Base-by-base conservation (phyloP, 2,329 filamentous ascomycete genomes). In the Trichoderma pleuroti region DNA sequence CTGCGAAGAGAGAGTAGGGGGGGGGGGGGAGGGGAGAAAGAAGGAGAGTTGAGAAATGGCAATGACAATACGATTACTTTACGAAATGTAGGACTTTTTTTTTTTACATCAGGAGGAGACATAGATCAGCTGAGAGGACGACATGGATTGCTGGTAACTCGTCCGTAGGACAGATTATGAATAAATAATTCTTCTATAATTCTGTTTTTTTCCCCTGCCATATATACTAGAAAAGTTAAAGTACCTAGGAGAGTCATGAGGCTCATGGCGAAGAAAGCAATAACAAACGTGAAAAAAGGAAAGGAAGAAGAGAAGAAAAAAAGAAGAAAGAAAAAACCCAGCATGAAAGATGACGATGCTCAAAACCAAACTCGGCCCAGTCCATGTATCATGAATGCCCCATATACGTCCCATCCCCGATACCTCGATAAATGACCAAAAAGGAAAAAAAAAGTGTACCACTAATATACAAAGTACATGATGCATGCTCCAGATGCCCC, bases 381-480 rank as follows among this genome's bases (percentile, higher is more conserved):
- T 66, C 42, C 39, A 69, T 61, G 26, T 56, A 57, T 57, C 63
- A 57, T 66, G 49, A 57, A 39, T 66, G 52, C 49, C 46, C 46
- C 63, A n/a, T 66, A 30, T 57, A 42, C 34, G 26, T 42, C 18
- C 34, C 34, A 11, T 39, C 24, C 63, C 10, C 24, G 30, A 30
- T 56, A 24, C 63, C 63, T 16, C n/a, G 34, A 39, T 16, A 39
- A 28, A 52, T 6, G 5, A 28, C 26, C 34, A 54, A 28, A 18
- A 24, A 28, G 26, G 26, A 36, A 65, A 32, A 54, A 57, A 16
- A 28, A 30, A 5, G 9, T 14, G 52, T 56, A 34, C 32, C 36
- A 57, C 63, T 66, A 59, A 34, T 68, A 49, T 68, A 68, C 64
- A 68, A 59, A 34, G 32, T 46, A 32, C 36, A 59, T 68, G 28